Conservation (phyloP, 106 monocot genomes). For the Phalaenopsis equestris region DNA sequence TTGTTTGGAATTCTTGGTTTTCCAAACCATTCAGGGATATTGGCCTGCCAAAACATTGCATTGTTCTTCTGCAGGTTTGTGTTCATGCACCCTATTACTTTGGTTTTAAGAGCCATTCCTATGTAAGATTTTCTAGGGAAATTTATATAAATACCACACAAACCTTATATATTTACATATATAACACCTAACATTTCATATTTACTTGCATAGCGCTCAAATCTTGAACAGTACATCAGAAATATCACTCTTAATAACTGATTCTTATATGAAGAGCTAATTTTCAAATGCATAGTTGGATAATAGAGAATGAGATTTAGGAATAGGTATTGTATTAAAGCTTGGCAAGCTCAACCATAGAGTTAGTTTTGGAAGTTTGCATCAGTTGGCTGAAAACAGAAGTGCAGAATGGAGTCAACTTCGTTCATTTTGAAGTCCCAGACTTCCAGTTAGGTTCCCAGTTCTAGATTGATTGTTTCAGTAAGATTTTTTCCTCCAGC, state of each 20-base stretch:
- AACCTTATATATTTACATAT: too few species aligned
- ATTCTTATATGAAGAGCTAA: not conserved
- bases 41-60: constrained; percentile 75
- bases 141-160: too few species aligned
- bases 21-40: constrained; percentile 92
- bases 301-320: not conserved
- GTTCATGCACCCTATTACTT: not conserved
- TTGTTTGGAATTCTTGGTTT: constrained; percentile 97
- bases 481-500: too few species aligned
- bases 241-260: too few species aligned
- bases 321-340: not conserved
- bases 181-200: too few species aligned
- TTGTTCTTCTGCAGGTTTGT: constrained; percentile 83
- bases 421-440: not conserved
- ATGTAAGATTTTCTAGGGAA: not conserved
- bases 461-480: not conserved
- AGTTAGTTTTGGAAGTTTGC: not conserved
- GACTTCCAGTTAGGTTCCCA: not conserved
- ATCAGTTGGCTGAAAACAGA: not conserved
- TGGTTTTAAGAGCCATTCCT: not conserved
- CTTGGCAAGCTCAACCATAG: not conserved
- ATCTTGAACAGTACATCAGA: too few species aligned
- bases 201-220: too few species aligned
- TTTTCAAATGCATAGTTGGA: not conserved
- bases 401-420: not conserved